Evolutionary conservation across 345 rosid species (phyloP), one percentile per base, ranked within the genome.

Genomic region (Firmiana major): DNA sequence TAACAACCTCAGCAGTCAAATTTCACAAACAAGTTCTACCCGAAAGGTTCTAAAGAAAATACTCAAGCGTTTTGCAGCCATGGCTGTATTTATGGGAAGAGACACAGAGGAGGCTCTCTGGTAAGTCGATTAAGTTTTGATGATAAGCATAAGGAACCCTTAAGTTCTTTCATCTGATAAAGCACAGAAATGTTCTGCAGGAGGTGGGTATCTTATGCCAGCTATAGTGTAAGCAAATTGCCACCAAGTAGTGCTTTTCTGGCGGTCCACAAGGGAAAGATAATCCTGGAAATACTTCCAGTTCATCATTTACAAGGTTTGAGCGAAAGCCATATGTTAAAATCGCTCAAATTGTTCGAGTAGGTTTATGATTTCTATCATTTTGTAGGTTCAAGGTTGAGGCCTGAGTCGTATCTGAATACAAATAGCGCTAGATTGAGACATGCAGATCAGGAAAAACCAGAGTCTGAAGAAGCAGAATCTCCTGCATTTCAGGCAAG

Each of bases 301-400:
- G 8, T 81, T 71, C 15, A 75, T 24, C 53, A 65, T 45, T 60
- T 57, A 11, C 19, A 71, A 85, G 88, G 88, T 85, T 46, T 66
- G 79, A 26, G 21, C 55, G 2, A 34, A 42, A 42, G 1, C 38
- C 64, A 16, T 62, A 5, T 13, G 59, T 16, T 48, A 21, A 63
- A 45, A 21, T 45, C 68, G 15, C 24, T 63, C 65, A 12, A 43
- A 51, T 46, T 78, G 58, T 22, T 28, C 21, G 8, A 46, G 38
- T 16, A 22, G 11, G 22, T n/a, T 53, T 67, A 40, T 63, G 2
- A 38, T 48, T 10, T 71, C 54, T 13, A n/a, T 73, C 9, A 48
- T 13, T 48, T 51, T 80, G 46, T 78, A 83, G 86, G 77, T 40
- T 77, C 69, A 24, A 77, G 34, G 63, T 54, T 76, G 17, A 72